Base-by-base conservation (phyloP, 192 early-diverging fungal species). In the Entophlyctis helioformis region DNA sequence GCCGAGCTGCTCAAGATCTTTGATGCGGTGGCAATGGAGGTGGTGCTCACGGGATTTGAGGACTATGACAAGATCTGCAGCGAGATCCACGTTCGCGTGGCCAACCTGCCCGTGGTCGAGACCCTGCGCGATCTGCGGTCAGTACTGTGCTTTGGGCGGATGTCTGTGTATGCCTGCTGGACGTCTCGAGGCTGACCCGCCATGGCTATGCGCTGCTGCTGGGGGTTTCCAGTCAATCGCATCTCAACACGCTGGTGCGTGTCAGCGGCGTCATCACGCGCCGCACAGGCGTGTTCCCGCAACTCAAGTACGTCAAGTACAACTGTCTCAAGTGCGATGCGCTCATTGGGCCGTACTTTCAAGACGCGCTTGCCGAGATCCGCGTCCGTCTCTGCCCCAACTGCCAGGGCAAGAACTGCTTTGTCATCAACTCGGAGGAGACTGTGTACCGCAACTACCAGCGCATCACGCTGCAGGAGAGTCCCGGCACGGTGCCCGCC, bases 361-460 rank as follows among this genome's bases (percentile, higher is more conserved):
- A 98, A 67, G 95, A 96, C 48, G 74, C 85, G 13, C 76, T 81
- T 36, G 78, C 53, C 46, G 95, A 98, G 61, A 82, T 96, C 35
- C 83, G 78, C 37, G 59, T 95, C 31, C 68, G 75, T 26, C 79
- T 76, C 52, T 98, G 95, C 67, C 72, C 76, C 8, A 76, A 82
- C 29, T 98, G 95, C 64, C 85, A 91, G 54, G 81, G 81, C 4
- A 81, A 80, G n/a, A 91, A 91, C 1, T 91, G 91, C 13, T 98
- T 98, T 47, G 60, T 62, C 40, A 57, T 96, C 44, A 93, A 98
- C 55, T 76, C 81, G 12, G 91, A 96, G 55, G 86, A 97, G 76
- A 96, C 94, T 16, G 76, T 96, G 2, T 98, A 98, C 59, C 77
- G 94, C 51, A 93, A 98, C 57, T 98, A 94, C 67, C 95, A 98